Base-by-base conservation (phyloP, 2,329 filamentous ascomycete genomes). In the Rhexocercosporidium sp. region DNA sequence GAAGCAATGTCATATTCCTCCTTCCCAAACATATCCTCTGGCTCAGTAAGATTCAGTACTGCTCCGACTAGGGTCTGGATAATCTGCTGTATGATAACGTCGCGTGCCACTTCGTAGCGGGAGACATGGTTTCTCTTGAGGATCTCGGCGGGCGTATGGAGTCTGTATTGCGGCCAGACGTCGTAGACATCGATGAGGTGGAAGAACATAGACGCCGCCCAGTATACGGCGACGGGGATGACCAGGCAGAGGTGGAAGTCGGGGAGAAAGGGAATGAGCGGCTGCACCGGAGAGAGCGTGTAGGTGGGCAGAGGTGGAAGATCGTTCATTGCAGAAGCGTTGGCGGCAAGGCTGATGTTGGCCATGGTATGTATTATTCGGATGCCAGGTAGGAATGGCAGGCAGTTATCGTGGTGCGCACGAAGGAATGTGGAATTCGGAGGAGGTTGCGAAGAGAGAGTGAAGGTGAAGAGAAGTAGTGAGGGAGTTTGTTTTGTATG, bases 141-240 rank as follows among this genome's bases (percentile, higher is more conserved):
- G 70, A 98, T 91, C 80, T 98, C 95, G 62, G 93, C 94, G 16
- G 96, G 96, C 0, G 96, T 98, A 81, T 99, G 96, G 49, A 99
- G 85, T 70, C 96, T 91, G 81, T 98, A 97, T 75, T 96, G 88
- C 20, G 94, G 90, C 78, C 95, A 97, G 44, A 95, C 82, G 79
- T 97, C 93, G 81, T 90, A 90, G 66, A 89, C 83, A 81, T 99
- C 96, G 76, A 98, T 89, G 73, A 90, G 77, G 83, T 98, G 95
- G 65, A 76, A 99, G 77, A 95, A 81, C 78, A 92, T 81, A 22
- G 95, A 98, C 37, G 96, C 81, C 25, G 82, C 81, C 96, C 96
- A 99, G 85, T 99, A 99, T 66, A 91, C 92, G 74, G 93, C 78
- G 68, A 97, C 86, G 34, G 94, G 94, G 16, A 92, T 82, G 56